Conservation (phyloP, 345 rosid species). For the Salix arbutifolia region DNA sequence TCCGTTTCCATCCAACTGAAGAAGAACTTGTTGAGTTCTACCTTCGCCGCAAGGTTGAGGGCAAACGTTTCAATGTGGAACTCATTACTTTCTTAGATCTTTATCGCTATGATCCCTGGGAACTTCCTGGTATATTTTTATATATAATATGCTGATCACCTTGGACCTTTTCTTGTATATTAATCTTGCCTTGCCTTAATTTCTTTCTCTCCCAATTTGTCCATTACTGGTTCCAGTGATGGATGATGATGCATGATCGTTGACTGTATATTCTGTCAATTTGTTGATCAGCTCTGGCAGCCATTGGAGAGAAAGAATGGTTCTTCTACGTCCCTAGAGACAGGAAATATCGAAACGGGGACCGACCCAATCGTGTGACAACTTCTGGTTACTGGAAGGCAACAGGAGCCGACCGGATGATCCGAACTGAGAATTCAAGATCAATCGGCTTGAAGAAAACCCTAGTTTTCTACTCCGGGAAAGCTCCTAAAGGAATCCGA, state of each 20-base stretch:
- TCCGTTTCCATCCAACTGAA: conserved; percentile 96
- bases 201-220: background rate
- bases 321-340: conserved; percentile 97
- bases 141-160: background rate
- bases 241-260: background rate
- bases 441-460: conserved; percentile 96
- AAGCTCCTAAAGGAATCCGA: conserved; percentile 95
- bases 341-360: conserved; percentile 90
- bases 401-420: conserved; percentile 98
- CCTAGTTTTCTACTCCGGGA: conserved; percentile 98
- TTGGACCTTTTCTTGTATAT: background rate
- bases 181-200: background rate
- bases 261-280: background rate
- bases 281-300: conserved; percentile 64
- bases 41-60: conserved; percentile 99
- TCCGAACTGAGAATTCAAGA: conserved; percentile 62
- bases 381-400: conserved; percentile 99
- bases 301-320: conserved; percentile 99
- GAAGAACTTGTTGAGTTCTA: conserved; percentile 98
- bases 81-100: conserved; percentile 99
- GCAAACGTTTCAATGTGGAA: conserved; percentile 95
- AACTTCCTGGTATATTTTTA: conserved; percentile 74
- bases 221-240: too few relatives aligned
- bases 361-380: conserved; percentile 91
- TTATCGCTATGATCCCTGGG: conserved; percentile 99